These are phyloP conservation scores for Ilyonectria robusta DNA, from an alignment of 2,329 filamentous ascomycete species.

Conservation along the genomic window DNA sequence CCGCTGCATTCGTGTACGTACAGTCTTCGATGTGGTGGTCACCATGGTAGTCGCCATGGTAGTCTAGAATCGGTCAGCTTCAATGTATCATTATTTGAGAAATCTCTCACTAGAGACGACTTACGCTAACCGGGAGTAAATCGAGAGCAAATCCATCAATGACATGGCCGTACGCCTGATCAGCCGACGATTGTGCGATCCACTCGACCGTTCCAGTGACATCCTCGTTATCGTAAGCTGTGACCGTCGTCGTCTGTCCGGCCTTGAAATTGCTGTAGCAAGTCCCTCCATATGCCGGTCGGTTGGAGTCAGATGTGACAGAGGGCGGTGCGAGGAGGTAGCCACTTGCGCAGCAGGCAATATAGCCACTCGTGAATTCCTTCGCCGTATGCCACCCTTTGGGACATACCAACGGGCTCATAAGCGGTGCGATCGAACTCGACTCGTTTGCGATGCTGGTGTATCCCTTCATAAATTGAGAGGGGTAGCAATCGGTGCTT, in stretches of 20 bases:
- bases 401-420: slow-evolving; percentile 20
- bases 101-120: background rate
- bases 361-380: slow-evolving; percentile 2
- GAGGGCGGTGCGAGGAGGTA: slow-evolving; percentile 2
- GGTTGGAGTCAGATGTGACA: slow-evolving; percentile 1
- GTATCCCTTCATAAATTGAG: slow-evolving; percentile 17
- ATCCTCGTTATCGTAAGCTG: background rate
- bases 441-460: slow-evolving; percentile 3
- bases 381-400: slow-evolving; percentile 2
- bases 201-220: background rate
- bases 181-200: background rate
- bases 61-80: background rate
- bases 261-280: slow-evolving; percentile 16
- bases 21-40: background rate
- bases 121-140: background rate
- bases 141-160: slow-evolving; percentile 16
- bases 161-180: slow-evolving; percentile 14
- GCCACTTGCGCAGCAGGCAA: slow-evolving; percentile 11
- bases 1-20: background rate
- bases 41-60: no score
- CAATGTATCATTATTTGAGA: background rate
- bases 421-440: slow-evolving; percentile 15
- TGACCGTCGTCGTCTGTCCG: background rate
- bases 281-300: slow-evolving; percentile 17
- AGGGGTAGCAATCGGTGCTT: slow-evolving; percentile 4